phyloP scores from a whole-genome alignment of 331 rosid genomes.

The Acacia pycnantha region DNA sequence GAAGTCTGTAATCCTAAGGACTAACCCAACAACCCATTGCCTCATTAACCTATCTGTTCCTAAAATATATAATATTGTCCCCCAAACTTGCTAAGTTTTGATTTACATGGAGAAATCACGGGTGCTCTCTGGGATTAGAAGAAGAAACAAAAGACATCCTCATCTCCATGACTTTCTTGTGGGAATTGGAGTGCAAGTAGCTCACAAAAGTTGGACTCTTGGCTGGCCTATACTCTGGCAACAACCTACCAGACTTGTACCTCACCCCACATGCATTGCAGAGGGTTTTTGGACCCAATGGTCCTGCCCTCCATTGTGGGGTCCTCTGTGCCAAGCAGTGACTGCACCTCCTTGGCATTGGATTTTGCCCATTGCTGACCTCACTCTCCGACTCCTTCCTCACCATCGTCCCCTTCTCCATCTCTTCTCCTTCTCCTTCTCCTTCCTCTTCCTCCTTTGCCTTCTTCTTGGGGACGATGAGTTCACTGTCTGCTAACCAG shows the following conservation, averaged over 20 bases:
- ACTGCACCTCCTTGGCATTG: conserved; percentile 53
- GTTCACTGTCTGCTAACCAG: conserved; percentile 66
- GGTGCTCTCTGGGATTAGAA: conserved; percentile 27
- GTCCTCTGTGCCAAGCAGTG: conserved; percentile 69
- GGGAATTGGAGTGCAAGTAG: conserved; percentile 66
- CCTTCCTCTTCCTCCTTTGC: conserved; percentile 14
- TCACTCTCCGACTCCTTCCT: conserved; percentile 18
- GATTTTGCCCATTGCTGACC: conserved; percentile 26
- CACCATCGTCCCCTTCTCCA: neutral
- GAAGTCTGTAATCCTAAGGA: conserved; percentile 15
- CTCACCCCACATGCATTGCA: conserved; percentile 83
- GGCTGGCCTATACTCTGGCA: conserved; percentile 74
- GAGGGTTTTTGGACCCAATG: conserved; percentile 64
- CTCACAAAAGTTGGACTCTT: conserved; percentile 69
- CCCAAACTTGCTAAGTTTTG: conserved; percentile 9
- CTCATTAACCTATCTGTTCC: conserved; percentile 11
- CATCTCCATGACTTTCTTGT: conserved; percentile 62
- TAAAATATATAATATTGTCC: conserved; percentile 17
- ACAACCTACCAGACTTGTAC: conserved; percentile 54
- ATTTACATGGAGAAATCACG: neutral
- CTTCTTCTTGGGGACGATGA: conserved; percentile 33
- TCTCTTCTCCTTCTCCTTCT: conserved; percentile 2
- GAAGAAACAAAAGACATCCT: conserved; percentile 40
- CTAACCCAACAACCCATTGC: neutral
- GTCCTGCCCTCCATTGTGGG: conserved; percentile 78